These are phyloP conservation scores for Turnera subulata DNA, from an alignment of 345 rosid genomes.

Conservation along the genomic window DNA sequence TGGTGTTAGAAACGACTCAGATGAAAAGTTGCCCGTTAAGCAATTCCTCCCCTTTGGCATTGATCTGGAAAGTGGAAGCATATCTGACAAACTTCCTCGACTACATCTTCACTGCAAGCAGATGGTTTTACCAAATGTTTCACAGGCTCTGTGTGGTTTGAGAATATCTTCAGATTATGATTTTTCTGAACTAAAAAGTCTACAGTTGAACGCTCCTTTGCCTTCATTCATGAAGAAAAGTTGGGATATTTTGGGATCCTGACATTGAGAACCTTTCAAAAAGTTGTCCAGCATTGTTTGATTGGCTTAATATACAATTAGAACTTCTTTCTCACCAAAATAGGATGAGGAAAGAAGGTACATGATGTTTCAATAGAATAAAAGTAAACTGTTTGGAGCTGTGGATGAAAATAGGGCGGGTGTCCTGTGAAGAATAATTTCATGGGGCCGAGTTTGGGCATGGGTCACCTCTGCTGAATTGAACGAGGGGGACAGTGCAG, in stretches of 20 bases:
- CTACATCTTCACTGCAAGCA: slow-evolving; percentile 91
- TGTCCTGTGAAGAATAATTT: no score
- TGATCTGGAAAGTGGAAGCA: slow-evolving; percentile 67
- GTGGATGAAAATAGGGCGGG: no score
- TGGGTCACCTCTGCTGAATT: no score
- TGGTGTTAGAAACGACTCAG: slow-evolving; percentile 14
- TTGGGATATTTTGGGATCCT: slow-evolving; percentile 50
- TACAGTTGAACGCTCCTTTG: slow-evolving; percentile 68
- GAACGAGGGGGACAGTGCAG: no score
- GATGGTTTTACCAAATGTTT: slow-evolving; percentile 64
- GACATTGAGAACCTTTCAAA: neutral
- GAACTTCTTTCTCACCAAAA: no score
- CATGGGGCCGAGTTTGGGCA: no score
- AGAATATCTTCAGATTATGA: slow-evolving; percentile 39
- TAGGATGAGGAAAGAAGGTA: no score
- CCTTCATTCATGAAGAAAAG: slow-evolving; percentile 84
- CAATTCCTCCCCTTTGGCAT: slow-evolving; percentile 54
- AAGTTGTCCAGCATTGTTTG: neutral
- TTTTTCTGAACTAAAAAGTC: slow-evolving; percentile 42
- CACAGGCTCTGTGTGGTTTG: slow-evolving; percentile 41
- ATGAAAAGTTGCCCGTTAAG: slow-evolving; percentile 11
- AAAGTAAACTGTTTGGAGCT: no score
- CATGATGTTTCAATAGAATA: no score
- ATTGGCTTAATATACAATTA: no score
- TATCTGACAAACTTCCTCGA: slow-evolving; percentile 57